A percentile compares a stretch with the other conserved stretches of the same genome.
phyloP scores from a whole-genome alignment of 352 stramenopile species.

The Elongisporangium senticosum region DNA sequence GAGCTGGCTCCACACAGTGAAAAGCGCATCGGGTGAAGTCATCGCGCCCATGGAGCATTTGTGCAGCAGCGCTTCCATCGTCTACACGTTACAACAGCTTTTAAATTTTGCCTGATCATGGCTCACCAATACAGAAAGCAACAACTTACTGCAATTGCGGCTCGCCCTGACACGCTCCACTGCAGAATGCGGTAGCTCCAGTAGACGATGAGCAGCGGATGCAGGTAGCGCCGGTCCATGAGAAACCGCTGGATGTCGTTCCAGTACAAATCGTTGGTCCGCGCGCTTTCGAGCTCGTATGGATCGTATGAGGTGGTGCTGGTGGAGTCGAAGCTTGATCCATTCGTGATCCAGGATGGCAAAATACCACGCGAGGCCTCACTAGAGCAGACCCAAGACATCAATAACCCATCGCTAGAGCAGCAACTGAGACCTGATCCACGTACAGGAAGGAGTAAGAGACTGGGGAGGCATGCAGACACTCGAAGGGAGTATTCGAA shows the following conservation, averaged over 20 bases:
- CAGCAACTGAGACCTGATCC: not conserved
- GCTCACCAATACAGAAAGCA: not conserved
- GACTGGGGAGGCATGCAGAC: not conserved
- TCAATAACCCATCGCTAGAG: not conserved
- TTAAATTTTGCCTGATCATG: not conserved
- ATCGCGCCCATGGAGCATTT: conserved; percentile 49
- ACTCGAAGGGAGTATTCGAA: conserved; percentile 8
- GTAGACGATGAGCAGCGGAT: conserved; percentile 57
- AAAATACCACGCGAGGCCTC: not conserved
- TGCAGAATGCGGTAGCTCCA: conserved; percentile 64
- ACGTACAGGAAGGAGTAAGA: not conserved
- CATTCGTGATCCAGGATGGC: not conserved
- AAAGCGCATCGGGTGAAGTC: conserved; percentile 41
- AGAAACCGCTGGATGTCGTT: conserved; percentile 75
- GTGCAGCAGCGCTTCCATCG: conserved; percentile 53
- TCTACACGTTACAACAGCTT: conserved; percentile 23
- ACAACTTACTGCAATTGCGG: conserved; percentile 45
- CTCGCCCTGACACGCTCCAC: conserved; percentile 54
- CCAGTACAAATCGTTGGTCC: conserved; percentile 70
- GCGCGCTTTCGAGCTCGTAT: conserved; percentile 63
- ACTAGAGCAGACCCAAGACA: not conserved
- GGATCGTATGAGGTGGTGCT: conserved; percentile 29
- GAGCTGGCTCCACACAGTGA: conserved; percentile 57
- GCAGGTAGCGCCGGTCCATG: conserved; percentile 49
- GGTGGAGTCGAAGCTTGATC: not conserved